Base-by-base conservation (phyloP, 139 green algal genomes). In the Trebouxia sp. region DNA sequence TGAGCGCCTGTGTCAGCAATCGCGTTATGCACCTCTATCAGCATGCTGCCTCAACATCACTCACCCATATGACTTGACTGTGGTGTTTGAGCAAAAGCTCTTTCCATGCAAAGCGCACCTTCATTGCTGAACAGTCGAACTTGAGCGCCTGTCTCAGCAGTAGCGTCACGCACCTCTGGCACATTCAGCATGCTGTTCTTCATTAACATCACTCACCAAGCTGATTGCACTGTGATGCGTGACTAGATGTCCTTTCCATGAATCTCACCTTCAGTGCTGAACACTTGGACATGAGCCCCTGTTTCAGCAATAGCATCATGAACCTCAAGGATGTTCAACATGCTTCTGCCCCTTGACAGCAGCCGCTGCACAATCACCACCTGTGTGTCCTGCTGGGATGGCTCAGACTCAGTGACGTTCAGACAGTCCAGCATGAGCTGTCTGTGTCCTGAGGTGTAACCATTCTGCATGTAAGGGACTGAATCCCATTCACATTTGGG, bases 401-500 rank as follows among this genome's bases (percentile, higher is more conserved):
- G 62, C 35, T 28, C 6, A 45, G 62, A 43, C 6, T 15, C 11
- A 0, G 37, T 26, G 9, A 72, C 62, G 20, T 15, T 35, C 14
- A 72, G 62, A 32, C 62, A 72, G 62, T 72, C 62, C 62, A 72
- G 32, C 62, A 72, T 42, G 32, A 72, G 62, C 35, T 45, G 62
- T 35, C 62, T 26, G 14, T 72, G 62, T 5, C 62, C 62, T 14
- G 62, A 72, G 35, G 62, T 72, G 62, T 72, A 72, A 17, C 28
- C 37, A 35, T 72, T 72, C 30, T 72, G 62, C 62, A 72, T 72
- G 62, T 42, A 72, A 30, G 62, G 35, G 20, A 72, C 35, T 15
- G 62, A 72, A 10, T 72, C 62, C 62, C 62, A 72, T 30, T 72
- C 62, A 43, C 62, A 72, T 9, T 15, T 28, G 62, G 1, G 11